Evolutionary conservation across 2,329 filamentous ascomycete genomes (phyloP).

Genomic region (Cytospora chrysosperma): DNA sequence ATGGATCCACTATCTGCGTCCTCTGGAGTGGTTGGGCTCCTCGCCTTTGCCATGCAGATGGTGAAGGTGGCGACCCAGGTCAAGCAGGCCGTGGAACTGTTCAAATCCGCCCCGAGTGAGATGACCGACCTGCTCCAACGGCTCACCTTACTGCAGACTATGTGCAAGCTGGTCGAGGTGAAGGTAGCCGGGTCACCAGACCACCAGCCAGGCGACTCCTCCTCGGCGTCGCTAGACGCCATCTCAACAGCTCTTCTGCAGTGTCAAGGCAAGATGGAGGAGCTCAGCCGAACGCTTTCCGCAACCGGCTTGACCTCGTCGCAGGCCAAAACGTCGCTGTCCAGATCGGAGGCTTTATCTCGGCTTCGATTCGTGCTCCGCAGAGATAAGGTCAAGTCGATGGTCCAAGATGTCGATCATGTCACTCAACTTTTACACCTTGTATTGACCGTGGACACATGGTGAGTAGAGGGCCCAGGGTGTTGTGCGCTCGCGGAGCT

Average conservation of each 20-base stretch:
- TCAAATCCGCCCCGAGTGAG: background rate
- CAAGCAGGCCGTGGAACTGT: background rate
- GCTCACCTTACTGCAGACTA: background rate
- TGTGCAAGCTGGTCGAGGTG: background rate
- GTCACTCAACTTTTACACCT: background rate
- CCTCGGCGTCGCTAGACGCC: background rate
- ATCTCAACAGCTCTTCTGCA: background rate
- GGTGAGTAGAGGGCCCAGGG: background rate
- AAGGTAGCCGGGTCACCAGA: background rate
- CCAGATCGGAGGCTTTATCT: background rate
- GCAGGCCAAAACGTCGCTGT: too few species aligned
- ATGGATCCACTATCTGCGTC: constrained; percentile 4
- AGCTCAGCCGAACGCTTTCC: background rate
- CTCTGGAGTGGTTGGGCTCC: background rate
- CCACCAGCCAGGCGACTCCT: accelerated
- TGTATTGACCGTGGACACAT: background rate
- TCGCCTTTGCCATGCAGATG: background rate
- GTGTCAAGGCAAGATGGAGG: background rate
- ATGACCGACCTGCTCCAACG: background rate
- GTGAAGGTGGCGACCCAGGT: background rate
- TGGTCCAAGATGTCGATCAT: background rate
- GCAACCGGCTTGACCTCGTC: background rate
- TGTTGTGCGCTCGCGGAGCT: background rate
- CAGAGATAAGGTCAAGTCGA: background rate
- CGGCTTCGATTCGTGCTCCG: constrained; percentile 2